phyloP scores from a whole-genome alignment of 225 moss, liverwort and hornwort genomes.

The Rhytidiadelphus loreus region DNA sequence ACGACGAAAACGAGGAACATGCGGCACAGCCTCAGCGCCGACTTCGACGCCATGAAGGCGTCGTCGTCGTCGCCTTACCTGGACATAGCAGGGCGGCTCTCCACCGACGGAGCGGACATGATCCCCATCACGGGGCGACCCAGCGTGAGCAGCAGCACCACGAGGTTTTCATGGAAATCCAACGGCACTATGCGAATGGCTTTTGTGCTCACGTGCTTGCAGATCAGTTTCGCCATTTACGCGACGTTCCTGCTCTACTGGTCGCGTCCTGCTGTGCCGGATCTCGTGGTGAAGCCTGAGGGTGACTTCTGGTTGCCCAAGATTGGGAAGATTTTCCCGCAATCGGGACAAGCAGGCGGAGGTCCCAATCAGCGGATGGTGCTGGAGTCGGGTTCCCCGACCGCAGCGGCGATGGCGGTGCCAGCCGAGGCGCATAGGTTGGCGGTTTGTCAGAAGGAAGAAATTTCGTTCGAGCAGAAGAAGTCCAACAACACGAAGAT shows the following conservation, averaged over 20 bases:
- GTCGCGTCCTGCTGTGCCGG: slow-evolving; percentile 58
- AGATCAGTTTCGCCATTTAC: slow-evolving; percentile 70
- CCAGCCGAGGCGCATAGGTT: background rate
- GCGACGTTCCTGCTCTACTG: slow-evolving; percentile 69
- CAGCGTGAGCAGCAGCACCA: background rate
- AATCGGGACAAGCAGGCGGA: background rate
- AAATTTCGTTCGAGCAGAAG: slow-evolving; percentile 59
- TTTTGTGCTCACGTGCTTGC: slow-evolving; percentile 50
- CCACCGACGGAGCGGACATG: background rate
- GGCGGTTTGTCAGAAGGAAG: slow-evolving; percentile 43
- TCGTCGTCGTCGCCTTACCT: background rate
- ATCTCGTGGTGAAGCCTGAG: slow-evolving; percentile 22
- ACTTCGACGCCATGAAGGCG: background rate
- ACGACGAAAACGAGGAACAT: background rate
- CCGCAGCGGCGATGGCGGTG: background rate
- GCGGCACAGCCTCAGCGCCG: background rate
- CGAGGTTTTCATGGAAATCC: background rate
- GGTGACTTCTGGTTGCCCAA: slow-evolving; percentile 11
- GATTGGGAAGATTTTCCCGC: background rate
- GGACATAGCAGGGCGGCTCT: background rate
- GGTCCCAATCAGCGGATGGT: background rate
- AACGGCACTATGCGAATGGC: slow-evolving; percentile 33
- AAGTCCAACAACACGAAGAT: slow-evolving; percentile 51
- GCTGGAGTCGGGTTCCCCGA: background rate
- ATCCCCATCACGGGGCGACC: background rate